Conservation (phyloP, 495 filamentous ascomycete genomes). For the Talaromyces proteolyticus region DNA sequence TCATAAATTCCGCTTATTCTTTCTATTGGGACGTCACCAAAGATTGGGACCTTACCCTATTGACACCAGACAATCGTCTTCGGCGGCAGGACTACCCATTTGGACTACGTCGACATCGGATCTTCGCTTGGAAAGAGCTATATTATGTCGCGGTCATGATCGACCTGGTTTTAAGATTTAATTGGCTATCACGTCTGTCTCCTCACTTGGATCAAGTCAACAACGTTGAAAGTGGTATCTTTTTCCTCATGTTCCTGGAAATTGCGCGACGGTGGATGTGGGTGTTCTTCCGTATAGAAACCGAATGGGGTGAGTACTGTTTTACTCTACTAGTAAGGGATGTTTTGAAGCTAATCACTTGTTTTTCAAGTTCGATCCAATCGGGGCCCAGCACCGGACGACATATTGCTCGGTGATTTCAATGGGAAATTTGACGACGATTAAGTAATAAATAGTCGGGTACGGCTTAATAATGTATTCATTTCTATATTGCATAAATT, state of each 20-base stretch:
- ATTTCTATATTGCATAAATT: background rate
- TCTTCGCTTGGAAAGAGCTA: slow-evolving; percentile 59
- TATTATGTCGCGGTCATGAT: slow-evolving; percentile 80
- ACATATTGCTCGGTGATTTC: slow-evolving; percentile 49
- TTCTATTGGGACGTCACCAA: slow-evolving; percentile 98
- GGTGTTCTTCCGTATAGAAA: slow-evolving; percentile 93
- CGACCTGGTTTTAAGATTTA: slow-evolving; percentile 78
- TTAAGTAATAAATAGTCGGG: slow-evolving; percentile 11
- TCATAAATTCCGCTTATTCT: slow-evolving; percentile 81
- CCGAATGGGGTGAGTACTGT: slow-evolving; percentile 67
- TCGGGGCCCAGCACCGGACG: slow-evolving; percentile 46
- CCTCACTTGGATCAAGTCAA: slow-evolving; percentile 74
- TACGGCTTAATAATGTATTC: background rate
- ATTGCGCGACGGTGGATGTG: slow-evolving; percentile 88
- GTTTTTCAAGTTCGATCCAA: slow-evolving; percentile 44
- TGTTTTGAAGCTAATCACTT: slow-evolving; percentile 9
- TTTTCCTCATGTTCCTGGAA: slow-evolving; percentile 80
- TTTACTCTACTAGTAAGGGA: background rate
- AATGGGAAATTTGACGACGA: slow-evolving; percentile 46
- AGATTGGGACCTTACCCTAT: slow-evolving; percentile 94
- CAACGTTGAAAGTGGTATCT: slow-evolving; percentile 80
- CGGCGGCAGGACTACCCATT: slow-evolving; percentile 60
- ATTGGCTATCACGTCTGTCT: slow-evolving; percentile 81
- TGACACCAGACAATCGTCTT: slow-evolving; percentile 45
- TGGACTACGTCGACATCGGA: slow-evolving; percentile 67